These are phyloP conservation scores for Candida sithepensis DNA, from an alignment of 805 yeast species.

Conservation along the genomic window DNA sequence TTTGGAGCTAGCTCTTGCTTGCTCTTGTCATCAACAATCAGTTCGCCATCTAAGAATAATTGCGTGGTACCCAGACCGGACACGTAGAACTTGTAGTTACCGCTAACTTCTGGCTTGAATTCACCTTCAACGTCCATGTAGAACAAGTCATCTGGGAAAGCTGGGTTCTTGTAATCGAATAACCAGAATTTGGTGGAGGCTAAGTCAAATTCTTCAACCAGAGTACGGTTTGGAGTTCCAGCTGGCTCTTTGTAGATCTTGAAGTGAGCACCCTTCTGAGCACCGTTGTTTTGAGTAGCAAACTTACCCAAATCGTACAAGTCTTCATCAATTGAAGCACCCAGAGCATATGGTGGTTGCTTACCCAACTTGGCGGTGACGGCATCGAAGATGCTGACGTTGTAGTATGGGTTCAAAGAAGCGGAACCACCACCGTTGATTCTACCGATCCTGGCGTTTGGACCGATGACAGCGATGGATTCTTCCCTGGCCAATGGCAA, in stretches of 20 bases:
- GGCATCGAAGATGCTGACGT: constrained; percentile 14
- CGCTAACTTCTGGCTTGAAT: constrained; percentile 35
- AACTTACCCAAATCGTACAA: constrained; percentile 14
- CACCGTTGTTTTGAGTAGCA: constrained; percentile 17
- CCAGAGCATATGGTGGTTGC: constrained; percentile 30
- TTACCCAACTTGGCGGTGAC: constrained; percentile 21
- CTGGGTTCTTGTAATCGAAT: constrained; percentile 22
- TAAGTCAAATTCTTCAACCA: constrained; percentile 27
- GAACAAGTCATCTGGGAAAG: constrained; percentile 25
- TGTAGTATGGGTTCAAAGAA: constrained; percentile 28
- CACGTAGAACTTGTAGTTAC: constrained; percentile 38
- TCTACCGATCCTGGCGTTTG: constrained; percentile 48
- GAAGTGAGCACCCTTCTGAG: constrained; percentile 26
- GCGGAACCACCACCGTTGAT: constrained; percentile 67
- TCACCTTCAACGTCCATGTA: constrained; percentile 38
- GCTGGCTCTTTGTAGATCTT: constrained; percentile 29
- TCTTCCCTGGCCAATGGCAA: constrained; percentile 46
- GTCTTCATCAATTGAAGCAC: constrained; percentile 27
- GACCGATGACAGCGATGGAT: constrained; percentile 54
- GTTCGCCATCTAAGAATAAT: constrained; percentile 38
- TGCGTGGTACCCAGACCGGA: constrained; percentile 40
- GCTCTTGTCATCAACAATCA: constrained; percentile 44
- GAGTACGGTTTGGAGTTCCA: constrained; percentile 20
- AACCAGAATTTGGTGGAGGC: constrained; percentile 16
- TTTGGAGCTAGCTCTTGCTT: constrained; percentile 38